Evolutionary conservation across 805 yeast species (phyloP), one percentile per base, ranked within the genome.

Genomic region (Candida sanyiensis): DNA sequence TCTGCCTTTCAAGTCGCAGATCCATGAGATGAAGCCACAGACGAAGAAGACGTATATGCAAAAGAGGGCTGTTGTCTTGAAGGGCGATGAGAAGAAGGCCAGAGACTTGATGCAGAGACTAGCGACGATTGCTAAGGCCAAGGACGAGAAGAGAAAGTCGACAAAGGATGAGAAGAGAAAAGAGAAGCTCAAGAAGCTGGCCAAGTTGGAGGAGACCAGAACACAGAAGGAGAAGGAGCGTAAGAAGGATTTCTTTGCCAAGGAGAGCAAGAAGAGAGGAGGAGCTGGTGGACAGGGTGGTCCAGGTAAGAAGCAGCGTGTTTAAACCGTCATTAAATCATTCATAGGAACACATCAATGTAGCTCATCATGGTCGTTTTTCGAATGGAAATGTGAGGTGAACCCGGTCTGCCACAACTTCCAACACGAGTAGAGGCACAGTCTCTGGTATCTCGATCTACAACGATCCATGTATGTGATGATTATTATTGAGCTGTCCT

Each of bases 51-150:
- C 96, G 0, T 93, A 90, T 57, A 59, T 83, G 75, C 75, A 72
- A 40, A 93, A 88, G 69, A 78, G 98, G 56, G 98, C 98, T 1
- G 97, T 93, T 38, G 93, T 93, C 6, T 64, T 89, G 28, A 84
- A 80, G 29, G 96, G 94, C 12, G 96, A 86, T 37, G 97, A 90
- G 63, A 87, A 86, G 80, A 84, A 86, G 66, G 89, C 95, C 23
- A 75, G 97, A 51, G 81, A 87, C 25, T 73, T 90, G 63, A 76
- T 93, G 70, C 90, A 83, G 62, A 85, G 85, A 64, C 78, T 93
- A 40, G 75, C 83, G 52, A 87, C 97, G 0, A 67, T 93, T 38
- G 77, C 86, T 54, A 85, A 79, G 54, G 93, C 83, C 43, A 90
- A 90, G 67, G 96, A 85, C 21, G 74, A 75, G 38, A 83, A 83